These are phyloP conservation scores for Fremontodendron californicum DNA, from an alignment of 345 rosid species.

Conservation along the genomic window DNA sequence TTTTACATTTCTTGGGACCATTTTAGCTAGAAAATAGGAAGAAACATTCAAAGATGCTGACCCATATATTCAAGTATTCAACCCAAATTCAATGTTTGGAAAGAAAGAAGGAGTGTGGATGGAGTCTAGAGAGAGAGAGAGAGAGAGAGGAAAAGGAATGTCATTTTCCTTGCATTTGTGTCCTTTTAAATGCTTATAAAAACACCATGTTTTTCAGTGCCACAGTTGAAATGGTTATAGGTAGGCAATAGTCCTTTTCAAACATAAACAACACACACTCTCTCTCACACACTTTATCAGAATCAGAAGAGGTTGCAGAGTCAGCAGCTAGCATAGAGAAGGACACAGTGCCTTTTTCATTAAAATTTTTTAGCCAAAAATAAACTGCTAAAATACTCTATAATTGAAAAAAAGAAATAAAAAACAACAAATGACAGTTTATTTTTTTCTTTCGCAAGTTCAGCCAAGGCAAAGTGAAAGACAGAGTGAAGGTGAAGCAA, in stretches of 20 bases:
- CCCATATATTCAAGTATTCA: conserved; percentile 27
- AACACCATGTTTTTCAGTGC: conserved; percentile 76
- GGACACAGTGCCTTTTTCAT: conserved; percentile 25
- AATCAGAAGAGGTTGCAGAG: conserved; percentile 34
- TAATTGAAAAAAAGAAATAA: background rate
- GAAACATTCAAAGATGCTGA: conserved; percentile 32
- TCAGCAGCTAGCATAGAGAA: conserved; percentile 20
- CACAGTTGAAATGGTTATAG: conserved; percentile 43
- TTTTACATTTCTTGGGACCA: conserved; percentile 25
- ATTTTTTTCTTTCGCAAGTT: conserved; percentile 17
- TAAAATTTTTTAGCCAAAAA: conserved; percentile 11
- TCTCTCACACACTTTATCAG: conserved; percentile 40
- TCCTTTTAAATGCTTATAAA: conserved; percentile 36
- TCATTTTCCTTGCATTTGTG: conserved; percentile 52
- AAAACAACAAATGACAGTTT: background rate
- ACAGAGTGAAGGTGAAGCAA: conserved; percentile 7
- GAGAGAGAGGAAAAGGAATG: conserved; percentile 17
- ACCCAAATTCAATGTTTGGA: conserved; percentile 28
- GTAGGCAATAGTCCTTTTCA: conserved; percentile 57
- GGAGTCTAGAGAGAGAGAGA: background rate
- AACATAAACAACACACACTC: conserved; percentile 27
- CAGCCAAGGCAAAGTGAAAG: conserved; percentile 24
- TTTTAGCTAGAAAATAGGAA: conserved; percentile 26
- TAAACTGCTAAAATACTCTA: background rate
- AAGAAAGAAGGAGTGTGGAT: conserved; percentile 1